Evolutionary conservation across 805 yeast species (phyloP).

Genomic region (Ogataea neopini): DNA sequence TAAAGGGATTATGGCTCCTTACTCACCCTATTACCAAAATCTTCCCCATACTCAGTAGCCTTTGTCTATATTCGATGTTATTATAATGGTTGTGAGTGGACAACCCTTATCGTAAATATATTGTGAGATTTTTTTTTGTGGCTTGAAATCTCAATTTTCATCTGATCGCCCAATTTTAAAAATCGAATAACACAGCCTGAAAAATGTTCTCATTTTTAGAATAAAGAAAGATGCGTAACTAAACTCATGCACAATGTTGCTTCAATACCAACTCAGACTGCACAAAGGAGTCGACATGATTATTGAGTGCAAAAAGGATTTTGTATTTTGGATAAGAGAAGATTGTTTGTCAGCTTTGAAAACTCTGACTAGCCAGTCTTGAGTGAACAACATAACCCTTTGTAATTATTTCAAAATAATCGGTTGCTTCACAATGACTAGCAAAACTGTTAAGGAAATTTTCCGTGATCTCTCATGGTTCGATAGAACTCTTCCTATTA

Average conservation of each 20-base stretch:
- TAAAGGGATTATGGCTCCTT: not conserved
- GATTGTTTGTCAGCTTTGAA: too few relatives aligned
- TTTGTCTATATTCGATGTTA: not conserved
- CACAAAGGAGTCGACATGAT: too few relatives aligned
- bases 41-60: constrained; percentile 10
- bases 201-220: too few relatives aligned
- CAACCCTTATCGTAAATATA: not conserved
- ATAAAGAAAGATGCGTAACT: too few relatives aligned
- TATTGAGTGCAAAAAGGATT: too few relatives aligned
- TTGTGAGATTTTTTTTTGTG: not conserved
- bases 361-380: too few relatives aligned
- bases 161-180: not conserved
- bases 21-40: constrained; percentile 17
- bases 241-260: too few relatives aligned
- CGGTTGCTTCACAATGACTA: not conserved
- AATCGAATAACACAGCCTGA: not conserved
- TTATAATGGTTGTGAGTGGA: not conserved
- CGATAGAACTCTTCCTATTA: constrained; percentile 34
- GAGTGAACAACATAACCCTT: too few relatives aligned
- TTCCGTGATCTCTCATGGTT: constrained; percentile 26
- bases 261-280: too few relatives aligned
- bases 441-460: not conserved
- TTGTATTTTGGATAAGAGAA: too few relatives aligned
- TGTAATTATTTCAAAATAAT: too few relatives aligned
- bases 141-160: not conserved